Evolutionary conservation across 163 green algal species (phyloP).

Genomic region (Coccomyxa subellipsoidea): DNA sequence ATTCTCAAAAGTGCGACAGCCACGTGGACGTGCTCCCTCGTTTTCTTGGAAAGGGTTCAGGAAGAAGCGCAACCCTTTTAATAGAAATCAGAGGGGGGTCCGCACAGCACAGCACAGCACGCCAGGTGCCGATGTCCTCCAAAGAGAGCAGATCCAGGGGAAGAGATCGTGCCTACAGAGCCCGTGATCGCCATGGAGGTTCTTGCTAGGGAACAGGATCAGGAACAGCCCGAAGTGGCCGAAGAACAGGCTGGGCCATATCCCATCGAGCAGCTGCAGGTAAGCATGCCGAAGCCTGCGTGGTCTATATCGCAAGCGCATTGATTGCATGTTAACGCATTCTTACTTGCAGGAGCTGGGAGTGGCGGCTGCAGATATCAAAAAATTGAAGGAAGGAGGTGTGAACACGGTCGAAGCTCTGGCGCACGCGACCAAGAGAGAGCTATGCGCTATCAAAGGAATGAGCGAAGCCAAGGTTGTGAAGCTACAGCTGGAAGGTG

Average conservation of each 20-base stretch:
- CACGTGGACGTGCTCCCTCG: no score
- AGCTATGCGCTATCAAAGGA: constrained; percentile 91
- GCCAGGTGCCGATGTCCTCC: no score
- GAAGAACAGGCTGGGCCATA: not conserved
- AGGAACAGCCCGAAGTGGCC: not conserved
- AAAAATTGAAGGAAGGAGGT: constrained; percentile 93
- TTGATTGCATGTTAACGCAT: not conserved
- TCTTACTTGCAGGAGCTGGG: constrained; percentile 53
- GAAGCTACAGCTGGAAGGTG: constrained; percentile 88
- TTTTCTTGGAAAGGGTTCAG: no score
- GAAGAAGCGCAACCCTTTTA: no score
- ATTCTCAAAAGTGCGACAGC: no score
- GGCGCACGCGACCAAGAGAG: constrained; percentile 75
- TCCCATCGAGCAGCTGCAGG: constrained; percentile 6
- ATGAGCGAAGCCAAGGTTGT: constrained; percentile 95
- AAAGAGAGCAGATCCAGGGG: no score
- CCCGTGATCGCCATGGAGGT: not conserved
- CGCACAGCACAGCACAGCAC: not conserved
- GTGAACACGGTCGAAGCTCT: constrained; percentile 82
- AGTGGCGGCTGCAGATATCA: constrained; percentile 83
- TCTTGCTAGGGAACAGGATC: not conserved
- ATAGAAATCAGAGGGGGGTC: no score
- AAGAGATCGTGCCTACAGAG: not conserved
- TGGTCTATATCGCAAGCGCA: no score
- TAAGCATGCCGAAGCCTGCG: not conserved